Evolutionary conservation across 2,329 filamentous ascomycete genomes (phyloP).

Genomic region (Sordariomycetes sp.): DNA sequence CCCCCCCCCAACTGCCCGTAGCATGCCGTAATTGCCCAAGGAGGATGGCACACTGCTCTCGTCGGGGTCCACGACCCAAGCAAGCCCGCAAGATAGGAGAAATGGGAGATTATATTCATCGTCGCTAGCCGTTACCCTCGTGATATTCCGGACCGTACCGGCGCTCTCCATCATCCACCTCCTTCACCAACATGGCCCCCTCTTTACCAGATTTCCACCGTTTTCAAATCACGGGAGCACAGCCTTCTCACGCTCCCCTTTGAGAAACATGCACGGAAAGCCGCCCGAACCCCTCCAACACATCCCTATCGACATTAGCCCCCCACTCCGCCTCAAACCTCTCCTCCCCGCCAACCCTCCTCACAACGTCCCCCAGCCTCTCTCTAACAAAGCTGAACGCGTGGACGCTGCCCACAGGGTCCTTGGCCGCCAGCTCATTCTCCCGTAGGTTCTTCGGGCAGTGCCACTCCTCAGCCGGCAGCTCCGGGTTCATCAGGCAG

Average conservation of each 20-base stretch:
- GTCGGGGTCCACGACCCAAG: neutral
- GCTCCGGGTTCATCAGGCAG: slow-evolving; percentile 31
- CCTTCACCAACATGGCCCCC: neutral
- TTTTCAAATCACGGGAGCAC: neutral
- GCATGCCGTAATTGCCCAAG: neutral
- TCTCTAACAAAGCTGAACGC: slow-evolving; percentile 51
- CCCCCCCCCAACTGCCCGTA: neutral
- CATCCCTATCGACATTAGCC: slow-evolving; percentile 62
- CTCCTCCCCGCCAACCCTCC: slow-evolving; percentile 47
- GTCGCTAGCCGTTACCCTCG: neutral
- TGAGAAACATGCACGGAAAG: neutral
- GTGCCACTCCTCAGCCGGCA: slow-evolving; percentile 34
- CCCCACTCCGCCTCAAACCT: slow-evolving; percentile 56
- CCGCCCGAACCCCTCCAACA: slow-evolving; percentile 46
- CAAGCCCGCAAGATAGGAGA: neutral
- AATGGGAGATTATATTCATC: neutral
- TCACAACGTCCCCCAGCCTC: slow-evolving; percentile 45
- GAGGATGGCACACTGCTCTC: neutral
- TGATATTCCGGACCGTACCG: neutral
- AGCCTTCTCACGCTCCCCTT: neutral
- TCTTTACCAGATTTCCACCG: neutral
- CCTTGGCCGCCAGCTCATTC: slow-evolving; percentile 37
- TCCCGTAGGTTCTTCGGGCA: slow-evolving; percentile 40
- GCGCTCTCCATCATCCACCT: neutral
- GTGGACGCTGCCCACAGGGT: slow-evolving; percentile 56